A percentile compares a stretch with the other conserved stretches of the same genome.
Conservation (phyloP, 805 yeast genomes). For the Wickerhamiella lipophila region DNA sequence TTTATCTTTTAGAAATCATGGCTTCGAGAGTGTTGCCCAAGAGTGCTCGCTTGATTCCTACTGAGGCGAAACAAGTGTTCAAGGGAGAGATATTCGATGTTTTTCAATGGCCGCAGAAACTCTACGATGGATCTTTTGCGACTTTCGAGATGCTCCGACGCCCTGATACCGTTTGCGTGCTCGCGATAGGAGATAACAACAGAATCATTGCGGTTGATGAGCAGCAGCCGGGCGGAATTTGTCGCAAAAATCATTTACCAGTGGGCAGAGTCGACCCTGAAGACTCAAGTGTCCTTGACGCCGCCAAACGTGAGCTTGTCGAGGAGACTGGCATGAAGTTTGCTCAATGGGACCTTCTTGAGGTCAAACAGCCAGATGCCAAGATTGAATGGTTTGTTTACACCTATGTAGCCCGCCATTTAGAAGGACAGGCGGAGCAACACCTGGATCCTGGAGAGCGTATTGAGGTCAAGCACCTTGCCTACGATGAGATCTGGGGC, state of each 20-base stretch:
- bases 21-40: conserved; percentile 2
- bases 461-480: conserved; percentile 7
- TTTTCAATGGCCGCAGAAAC: conserved; percentile 11
- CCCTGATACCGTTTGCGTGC: conserved; percentile 10
- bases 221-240: conserved; percentile 9
- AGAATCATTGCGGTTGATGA: conserved; percentile 4
- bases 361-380: conserved; percentile 10
- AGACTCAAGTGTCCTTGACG: conserved; percentile 4
- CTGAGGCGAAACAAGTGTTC: conserved; percentile 6
- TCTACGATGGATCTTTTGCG: conserved; percentile 7
- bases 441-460: conserved; percentile 9
- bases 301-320: conserved; percentile 9
- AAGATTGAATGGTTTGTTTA: conserved; percentile 11
- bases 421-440: not conserved
- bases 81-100: conserved; percentile 10
- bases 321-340: conserved; percentile 10
- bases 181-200: conserved; percentile 2
- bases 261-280: conserved; percentile 10
- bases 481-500: conserved; percentile 3
- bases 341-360: conserved; percentile 6
- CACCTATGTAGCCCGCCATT: conserved; percentile 8
- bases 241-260: conserved; percentile 6
- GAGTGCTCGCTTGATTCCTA: conserved; percentile 6
- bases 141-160: conserved; percentile 11
- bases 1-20: too few relatives aligned